phyloP scores from a whole-genome alignment of 352 stramenopile species.

The Globisporangium yorkense region DNA sequence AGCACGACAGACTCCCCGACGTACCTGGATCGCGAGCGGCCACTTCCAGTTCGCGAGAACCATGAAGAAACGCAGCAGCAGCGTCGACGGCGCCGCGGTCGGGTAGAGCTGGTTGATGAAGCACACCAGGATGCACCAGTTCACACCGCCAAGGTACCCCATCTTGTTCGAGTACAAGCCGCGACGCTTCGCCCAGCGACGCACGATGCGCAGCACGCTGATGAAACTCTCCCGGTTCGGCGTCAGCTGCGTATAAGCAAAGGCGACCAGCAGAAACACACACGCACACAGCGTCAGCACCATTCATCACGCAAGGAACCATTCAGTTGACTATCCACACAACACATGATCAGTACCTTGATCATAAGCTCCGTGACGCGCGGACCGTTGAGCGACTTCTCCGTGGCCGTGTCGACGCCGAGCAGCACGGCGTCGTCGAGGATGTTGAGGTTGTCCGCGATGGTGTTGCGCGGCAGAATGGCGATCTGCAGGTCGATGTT shows the following conservation, averaged over 20 bases:
- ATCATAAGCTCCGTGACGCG: slow-evolving; percentile 91
- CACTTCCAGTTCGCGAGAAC: slow-evolving; percentile 89
- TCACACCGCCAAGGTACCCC: slow-evolving; percentile 98
- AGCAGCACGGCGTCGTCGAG: slow-evolving; percentile 87
- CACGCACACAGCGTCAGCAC: background rate
- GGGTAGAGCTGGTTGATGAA: slow-evolving; percentile 93
- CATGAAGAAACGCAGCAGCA: slow-evolving; percentile 89
- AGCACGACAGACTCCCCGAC: background rate
- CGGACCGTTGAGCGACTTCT: slow-evolving; percentile 89
- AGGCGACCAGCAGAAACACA: background rate
- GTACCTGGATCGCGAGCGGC: slow-evolving; percentile 86
- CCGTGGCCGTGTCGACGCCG: slow-evolving; percentile 79
- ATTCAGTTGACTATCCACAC: too few relatives aligned
- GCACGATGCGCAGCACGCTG: slow-evolving; percentile 80
- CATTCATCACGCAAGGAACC: too few relatives aligned
- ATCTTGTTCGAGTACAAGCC: slow-evolving; percentile 99
- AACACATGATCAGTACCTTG: slow-evolving; percentile 31
- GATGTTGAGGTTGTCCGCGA: slow-evolving; percentile 89
- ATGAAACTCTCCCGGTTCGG: slow-evolving; percentile 86
- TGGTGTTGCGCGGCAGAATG: slow-evolving; percentile 87
- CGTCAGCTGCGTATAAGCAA: slow-evolving; percentile 34
- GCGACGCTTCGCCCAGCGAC: slow-evolving; percentile 86
- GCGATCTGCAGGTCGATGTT: slow-evolving; percentile 99
- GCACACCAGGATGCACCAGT: slow-evolving; percentile 98
- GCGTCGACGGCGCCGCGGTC: slow-evolving; percentile 74